Base-by-base conservation (phyloP, 2,329 filamentous ascomycete species). In the Scedosporium apiospermum region DNA sequence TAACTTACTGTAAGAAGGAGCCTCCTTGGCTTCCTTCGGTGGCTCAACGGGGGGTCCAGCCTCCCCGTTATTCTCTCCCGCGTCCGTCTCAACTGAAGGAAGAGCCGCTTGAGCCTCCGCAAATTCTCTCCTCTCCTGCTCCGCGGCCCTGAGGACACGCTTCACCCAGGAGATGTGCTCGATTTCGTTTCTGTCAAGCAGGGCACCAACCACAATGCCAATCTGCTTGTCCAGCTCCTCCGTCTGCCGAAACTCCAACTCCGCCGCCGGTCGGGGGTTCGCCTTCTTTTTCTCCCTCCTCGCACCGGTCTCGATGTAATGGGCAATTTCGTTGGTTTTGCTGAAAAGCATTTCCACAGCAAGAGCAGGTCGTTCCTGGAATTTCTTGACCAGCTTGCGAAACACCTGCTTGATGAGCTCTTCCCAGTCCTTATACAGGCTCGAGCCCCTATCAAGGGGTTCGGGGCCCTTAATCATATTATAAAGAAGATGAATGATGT, bases 281-380 rank as follows among this genome's bases (percentile, higher is more conserved):
- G 74, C 70, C 18, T 81, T 78, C 66, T 93, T 91, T 71, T 89
- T 91, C 68, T 91, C 88, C 70, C 88, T 90, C 69, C 97, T 92
- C 68, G 91, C 89, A 0, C 95, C 95, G 69, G 93, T 92, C 71
- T 98, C 93, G 4, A 99, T 82, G 71, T 91, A 98, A 74, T 90
- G 91, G 0, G 91, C 83, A 0, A 91, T 96, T 57, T 84, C 83
- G 60, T 87, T 88, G 63, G 92, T 89, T 74, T 99, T 99, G 73
- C 90, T 96, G 74, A 99, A 99, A 14, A 99, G 80, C 81, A 99
- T 85, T 75, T 99, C 95, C 0, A 96, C 88, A 59, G 96, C 82
- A 49, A 97, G 79, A 65, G 93, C 90, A 0, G 92, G 92, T 53
- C 92, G 84, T 67, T 96, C 87, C 65, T 95, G 84, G 1, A 98